Conservation (phyloP, 2,329 filamentous ascomycete genomes). For the Graphilbum sp. region DNA sequence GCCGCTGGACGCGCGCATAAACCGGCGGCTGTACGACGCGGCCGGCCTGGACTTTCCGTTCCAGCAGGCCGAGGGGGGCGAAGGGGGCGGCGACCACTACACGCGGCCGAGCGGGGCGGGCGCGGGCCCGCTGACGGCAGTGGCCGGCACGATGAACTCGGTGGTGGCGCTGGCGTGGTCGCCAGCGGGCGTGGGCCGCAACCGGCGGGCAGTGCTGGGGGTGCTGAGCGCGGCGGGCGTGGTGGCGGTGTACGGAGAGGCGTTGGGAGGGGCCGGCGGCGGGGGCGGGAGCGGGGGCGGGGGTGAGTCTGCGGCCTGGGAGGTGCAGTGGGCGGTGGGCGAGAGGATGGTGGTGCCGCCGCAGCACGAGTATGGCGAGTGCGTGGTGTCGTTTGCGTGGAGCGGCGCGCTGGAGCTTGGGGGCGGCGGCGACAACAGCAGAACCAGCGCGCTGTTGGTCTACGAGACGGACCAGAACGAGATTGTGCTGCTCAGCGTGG, state of each 20-base stretch:
- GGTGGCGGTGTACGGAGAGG: constrained; percentile 34
- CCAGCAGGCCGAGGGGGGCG: constrained; percentile 2
- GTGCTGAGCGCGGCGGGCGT: constrained; percentile 33
- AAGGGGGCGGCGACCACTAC: constrained; percentile 13
- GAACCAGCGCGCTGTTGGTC: constrained; percentile 24
- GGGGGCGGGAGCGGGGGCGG: constrained; percentile 4
- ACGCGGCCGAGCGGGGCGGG: constrained; percentile 22
- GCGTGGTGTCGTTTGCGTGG: constrained; percentile 37
- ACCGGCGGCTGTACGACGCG: constrained; percentile 25
- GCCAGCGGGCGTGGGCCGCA: constrained; percentile 38
- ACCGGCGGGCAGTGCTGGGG: constrained; percentile 32
- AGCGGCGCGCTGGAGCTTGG: constrained; percentile 16
- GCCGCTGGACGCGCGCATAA: constrained; percentile 23
- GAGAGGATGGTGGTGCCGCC: constrained; percentile 31
- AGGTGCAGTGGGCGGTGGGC: constrained; percentile 38
- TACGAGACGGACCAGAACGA: constrained; percentile 34
- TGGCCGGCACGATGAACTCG: constrained; percentile 36
- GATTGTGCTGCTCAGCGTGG: constrained; percentile 33
- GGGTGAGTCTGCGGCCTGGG: constrained; percentile 27
- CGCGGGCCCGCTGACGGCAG: constrained; percentile 26
- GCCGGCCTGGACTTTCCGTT: constrained; percentile 19
- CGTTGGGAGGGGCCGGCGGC: neutral
- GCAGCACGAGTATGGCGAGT: constrained; percentile 23
- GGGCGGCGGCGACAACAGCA: neutral
- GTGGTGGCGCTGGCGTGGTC: constrained; percentile 39